Conservation (phyloP, 495 filamentous ascomycete species). For the Xylaria flabelliformis region DNA sequence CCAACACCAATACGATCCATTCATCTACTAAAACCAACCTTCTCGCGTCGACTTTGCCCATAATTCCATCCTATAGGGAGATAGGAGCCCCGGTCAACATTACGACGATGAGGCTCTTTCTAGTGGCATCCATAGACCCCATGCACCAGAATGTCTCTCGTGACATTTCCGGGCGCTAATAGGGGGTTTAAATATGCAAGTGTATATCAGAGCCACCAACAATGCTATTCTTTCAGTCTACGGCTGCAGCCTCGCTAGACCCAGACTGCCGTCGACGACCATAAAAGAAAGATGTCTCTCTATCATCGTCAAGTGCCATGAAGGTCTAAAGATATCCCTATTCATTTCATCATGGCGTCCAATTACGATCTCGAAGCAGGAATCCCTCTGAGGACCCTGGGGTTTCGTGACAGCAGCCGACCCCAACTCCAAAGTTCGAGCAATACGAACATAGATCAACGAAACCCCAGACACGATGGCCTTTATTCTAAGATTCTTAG, state of each 20-base stretch:
- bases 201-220: conserved; percentile 7
- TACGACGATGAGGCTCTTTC: conserved; percentile 12
- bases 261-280: not conserved
- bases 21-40: not conserved
- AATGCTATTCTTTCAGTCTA: not conserved
- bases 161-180: not conserved
- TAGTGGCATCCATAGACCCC: conserved; percentile 1
- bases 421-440: not conserved
- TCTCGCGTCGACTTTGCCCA: not conserved
- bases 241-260: not conserved
- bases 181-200: conserved; percentile 1
- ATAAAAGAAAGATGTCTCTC: conserved; percentile 4
- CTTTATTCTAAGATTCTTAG: not conserved
- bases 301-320: not conserved
- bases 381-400: not conserved
- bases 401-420: not conserved
- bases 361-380: conserved; percentile 2
- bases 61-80: not conserved
- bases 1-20: conserved; percentile 4
- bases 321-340: not conserved
- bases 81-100: not conserved
- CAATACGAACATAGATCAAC: not conserved
- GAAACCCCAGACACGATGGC: not conserved
- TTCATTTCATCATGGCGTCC: conserved; percentile 2
- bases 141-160: not conserved